Conservation (phyloP, 179 eudicot genomes). For the Amaranthus tricolor region DNA sequence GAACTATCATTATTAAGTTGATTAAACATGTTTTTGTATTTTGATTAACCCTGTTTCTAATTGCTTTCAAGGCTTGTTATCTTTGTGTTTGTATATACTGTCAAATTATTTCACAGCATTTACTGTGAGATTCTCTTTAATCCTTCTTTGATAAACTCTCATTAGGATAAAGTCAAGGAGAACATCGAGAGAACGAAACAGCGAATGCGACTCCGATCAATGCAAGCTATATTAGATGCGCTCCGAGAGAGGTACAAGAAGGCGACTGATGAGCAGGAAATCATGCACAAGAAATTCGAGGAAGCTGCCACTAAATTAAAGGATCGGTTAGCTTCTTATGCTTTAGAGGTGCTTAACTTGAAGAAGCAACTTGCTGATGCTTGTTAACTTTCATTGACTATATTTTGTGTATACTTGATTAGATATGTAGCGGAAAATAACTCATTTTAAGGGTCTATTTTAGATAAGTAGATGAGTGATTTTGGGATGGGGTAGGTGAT, state of each 20-base stretch:
- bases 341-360: constrained; percentile 50
- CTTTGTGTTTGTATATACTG: no score
- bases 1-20: no score
- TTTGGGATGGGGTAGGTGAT: no score
- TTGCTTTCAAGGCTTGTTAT: no score
- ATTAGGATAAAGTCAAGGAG: constrained; percentile 42
- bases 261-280: constrained; percentile 49
- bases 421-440: background rate
- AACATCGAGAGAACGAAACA: constrained; percentile 58
- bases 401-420: background rate
- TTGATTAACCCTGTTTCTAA: no score
- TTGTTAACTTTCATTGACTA: background rate
- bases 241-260: constrained; percentile 53
- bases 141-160: background rate
- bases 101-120: no score
- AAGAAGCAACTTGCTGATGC: constrained; percentile 58
- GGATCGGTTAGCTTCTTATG: constrained; percentile 47
- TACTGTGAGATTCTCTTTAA: background rate
- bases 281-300: constrained; percentile 56
- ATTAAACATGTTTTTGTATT: no score
- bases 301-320: constrained; percentile 65
- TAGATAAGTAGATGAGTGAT: no score
- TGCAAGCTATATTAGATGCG: constrained; percentile 57
- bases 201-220: constrained; percentile 65
- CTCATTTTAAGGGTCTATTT: no score